A percentile compares a stretch with the other conserved stretches of the same genome.
Conservation (phyloP, 2,329 filamentous ascomycete species). For the Sordariomycetes sp. region DNA sequence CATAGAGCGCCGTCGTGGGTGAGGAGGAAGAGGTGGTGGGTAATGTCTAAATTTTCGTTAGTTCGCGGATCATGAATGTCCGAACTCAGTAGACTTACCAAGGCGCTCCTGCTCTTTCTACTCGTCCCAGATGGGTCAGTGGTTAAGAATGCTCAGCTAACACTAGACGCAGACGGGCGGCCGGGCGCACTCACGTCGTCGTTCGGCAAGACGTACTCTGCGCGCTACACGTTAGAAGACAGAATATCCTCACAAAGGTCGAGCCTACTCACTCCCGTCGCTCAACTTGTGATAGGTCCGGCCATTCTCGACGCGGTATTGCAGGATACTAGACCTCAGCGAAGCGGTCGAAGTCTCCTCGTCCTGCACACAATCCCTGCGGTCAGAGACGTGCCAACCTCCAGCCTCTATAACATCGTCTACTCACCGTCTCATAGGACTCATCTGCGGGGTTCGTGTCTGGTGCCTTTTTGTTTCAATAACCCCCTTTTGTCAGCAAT, state of each 20-base stretch:
- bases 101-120: background rate
- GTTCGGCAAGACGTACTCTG: background rate
- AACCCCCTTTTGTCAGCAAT: too few species aligned
- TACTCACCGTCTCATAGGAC: too few species aligned
- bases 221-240: background rate
- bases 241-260: too few species aligned
- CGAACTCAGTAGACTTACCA: background rate
- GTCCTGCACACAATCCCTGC: background rate
- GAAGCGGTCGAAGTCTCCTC: constrained; percentile 14
- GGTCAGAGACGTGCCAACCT: too few species aligned
- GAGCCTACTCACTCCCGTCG: constrained; percentile 9
- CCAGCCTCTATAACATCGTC: too few species aligned
- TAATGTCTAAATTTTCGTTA: constrained; percentile 11
- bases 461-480: too few species aligned
- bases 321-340: constrained; percentile 10
- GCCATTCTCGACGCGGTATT: constrained; percentile 15
- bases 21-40: constrained; percentile 15
- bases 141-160: too few species aligned
- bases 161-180: too few species aligned
- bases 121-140: too few species aligned
- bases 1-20: constrained; percentile 14
- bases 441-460: too few species aligned
- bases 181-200: background rate
- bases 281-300: constrained; percentile 16
- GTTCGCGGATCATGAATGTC: constrained; percentile 5